Evolutionary conservation across 176 grass and related monocot species (phyloP).

Genomic region (Themeda triandra): DNA sequence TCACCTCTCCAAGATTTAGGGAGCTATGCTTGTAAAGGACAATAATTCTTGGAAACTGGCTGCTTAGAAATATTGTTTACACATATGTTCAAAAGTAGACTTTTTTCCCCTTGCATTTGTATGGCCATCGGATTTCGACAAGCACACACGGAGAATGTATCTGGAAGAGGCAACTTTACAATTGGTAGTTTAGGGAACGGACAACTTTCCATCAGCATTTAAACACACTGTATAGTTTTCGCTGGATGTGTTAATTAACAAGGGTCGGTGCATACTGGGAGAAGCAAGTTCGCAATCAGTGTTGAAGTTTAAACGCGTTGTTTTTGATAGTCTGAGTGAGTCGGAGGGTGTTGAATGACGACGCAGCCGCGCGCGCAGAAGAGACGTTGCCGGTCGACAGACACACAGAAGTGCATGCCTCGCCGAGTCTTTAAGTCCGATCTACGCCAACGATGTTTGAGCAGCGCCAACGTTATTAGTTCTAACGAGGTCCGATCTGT

Average conservation of each 20-base stretch:
- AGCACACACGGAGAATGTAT: neutral
- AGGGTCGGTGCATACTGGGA: neutral
- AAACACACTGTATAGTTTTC: neutral
- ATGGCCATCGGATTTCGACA: neutral
- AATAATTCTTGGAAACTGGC: neutral
- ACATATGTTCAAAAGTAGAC: neutral
- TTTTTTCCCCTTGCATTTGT: neutral
- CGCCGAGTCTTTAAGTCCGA: neutral
- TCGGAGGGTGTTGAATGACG: neutral
- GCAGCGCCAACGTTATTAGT: neutral
- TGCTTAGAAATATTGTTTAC: neutral
- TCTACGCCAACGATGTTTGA: neutral
- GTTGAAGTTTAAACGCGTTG: neutral
- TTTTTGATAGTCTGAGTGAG: neutral
- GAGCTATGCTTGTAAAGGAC: constrained; percentile 29
- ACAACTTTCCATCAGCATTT: neutral
- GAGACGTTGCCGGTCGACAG: neutral
- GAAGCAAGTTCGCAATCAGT: neutral
- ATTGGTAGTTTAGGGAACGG: neutral
- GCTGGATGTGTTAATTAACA: neutral
- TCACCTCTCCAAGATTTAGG: constrained; percentile 17
- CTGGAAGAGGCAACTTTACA: neutral
- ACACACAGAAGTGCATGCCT: no score
- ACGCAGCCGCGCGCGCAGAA: neutral
- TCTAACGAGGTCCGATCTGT: no score